phyloP scores from a whole-genome alignment of 2,329 filamentous ascomycete genomes.

The Teratosphaeria pseudoeucalypti region DNA sequence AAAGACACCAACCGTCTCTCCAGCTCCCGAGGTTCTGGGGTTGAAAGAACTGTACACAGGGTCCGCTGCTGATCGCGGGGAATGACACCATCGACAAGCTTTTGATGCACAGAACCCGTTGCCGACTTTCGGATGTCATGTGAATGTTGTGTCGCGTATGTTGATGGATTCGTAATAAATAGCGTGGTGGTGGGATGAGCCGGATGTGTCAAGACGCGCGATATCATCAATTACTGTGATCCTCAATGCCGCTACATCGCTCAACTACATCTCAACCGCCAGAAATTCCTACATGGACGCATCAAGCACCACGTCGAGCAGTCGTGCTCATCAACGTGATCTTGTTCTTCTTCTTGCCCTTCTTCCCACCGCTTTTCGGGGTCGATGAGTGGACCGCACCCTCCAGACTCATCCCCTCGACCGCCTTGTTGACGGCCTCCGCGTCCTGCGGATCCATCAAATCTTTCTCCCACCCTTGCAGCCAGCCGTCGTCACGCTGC shows the following conservation, averaged over 20 bases:
- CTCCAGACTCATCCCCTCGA: slow-evolving; percentile 28
- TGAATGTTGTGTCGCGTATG: neutral
- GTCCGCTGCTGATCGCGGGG: neutral
- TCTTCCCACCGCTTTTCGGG: slow-evolving; percentile 31
- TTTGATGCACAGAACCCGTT: neutral
- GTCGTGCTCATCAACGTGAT: slow-evolving; percentile 60
- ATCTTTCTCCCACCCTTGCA: slow-evolving; percentile 73
- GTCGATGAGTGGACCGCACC: slow-evolving; percentile 12
- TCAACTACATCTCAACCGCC: neutral
- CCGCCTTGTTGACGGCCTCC: slow-evolving; percentile 40
- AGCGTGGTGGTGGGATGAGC: neutral
- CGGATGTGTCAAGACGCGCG: neutral
- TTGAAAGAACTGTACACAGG: neutral
- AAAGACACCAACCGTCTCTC: no score
- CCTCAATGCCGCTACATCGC: neutral
- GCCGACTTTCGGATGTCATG: neutral
- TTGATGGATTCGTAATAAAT: neutral
- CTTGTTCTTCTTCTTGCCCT: slow-evolving; percentile 58
- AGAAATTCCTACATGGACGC: neutral
- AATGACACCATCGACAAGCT: neutral
- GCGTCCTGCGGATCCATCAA: slow-evolving; percentile 57
- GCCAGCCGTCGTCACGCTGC: slow-evolving; percentile 66
- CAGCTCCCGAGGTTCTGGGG: neutral
- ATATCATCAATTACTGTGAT: neutral
- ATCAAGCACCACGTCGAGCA: slow-evolving; percentile 15